Evolutionary conservation across 495 filamentous ascomycete species (phyloP), one percentile per base, ranked within the genome.

Genomic region (Collariella sp.): DNA sequence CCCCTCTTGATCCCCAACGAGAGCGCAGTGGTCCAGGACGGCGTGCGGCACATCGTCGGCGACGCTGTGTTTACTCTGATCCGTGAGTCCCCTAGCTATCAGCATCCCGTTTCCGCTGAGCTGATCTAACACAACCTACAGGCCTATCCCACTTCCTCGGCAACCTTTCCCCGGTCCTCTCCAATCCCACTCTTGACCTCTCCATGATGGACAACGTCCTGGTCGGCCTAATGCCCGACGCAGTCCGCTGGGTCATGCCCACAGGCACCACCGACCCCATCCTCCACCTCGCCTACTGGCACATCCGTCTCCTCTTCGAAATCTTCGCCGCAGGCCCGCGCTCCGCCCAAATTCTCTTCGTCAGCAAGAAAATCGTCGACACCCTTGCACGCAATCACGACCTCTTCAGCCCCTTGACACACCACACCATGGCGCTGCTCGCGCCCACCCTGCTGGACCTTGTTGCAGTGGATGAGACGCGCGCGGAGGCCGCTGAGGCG

Each of bases 221-320:
- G 2, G 20, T 67, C 6, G 61, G 52, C 38, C 53, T 63, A 10
- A 50, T 70, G 16, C 20, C 36, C 31, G 67, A 67, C 39, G 57
- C 69, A 13, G 76, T 74, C 42, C 69, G 73, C 9, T 72, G 74
- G 57, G 59, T 70, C 47, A 67, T 81, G n/a, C 71, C 76, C 5
- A 42, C 9, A 59, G 70, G 54, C 70, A 59, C 2, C 66, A 70
- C 66, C 54, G 66, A 71, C 45, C 74, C 70, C 33, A 66, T 86
- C 11, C 72, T 89, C 31, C 74, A 82, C 46, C 78, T 91, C 38
- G 77, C 82, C 3, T 91, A 89, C 67, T 87, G 86, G 81, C 86
- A 89, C 56, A 67, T 81, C 44, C 79, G 81, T 36, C 72, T 91
- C 12, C 69, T 90, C 70, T 79, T 54, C 56, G 81, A 73, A 71